Conservation (phyloP, 768 basidiomycete species). For the Tricholomella constricta region DNA sequence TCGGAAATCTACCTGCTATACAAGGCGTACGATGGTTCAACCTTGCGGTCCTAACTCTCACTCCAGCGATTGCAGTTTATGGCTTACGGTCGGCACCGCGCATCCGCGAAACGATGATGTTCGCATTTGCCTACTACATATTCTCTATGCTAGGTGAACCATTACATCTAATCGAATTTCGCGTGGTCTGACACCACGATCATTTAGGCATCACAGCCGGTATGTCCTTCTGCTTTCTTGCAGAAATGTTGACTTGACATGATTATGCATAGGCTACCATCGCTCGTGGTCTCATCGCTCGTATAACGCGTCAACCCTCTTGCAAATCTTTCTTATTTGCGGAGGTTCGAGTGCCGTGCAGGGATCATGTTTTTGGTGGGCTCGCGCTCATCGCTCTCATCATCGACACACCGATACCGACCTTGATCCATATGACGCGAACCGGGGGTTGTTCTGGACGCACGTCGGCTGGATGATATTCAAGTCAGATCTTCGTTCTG, state of each 20-base stretch:
- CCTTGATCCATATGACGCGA: slow-evolving; percentile 81
- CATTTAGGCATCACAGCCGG: slow-evolving; percentile 50
- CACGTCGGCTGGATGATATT: slow-evolving; percentile 87
- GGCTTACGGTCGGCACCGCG: slow-evolving; percentile 56
- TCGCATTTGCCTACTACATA: slow-evolving; percentile 71
- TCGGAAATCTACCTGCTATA: slow-evolving; percentile 48
- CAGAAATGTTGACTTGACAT: slow-evolving; percentile 3
- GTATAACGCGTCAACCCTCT: slow-evolving; percentile 72
- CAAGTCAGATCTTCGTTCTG: slow-evolving; percentile 71
- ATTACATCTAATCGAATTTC: slow-evolving; percentile 12
- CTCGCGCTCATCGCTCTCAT: slow-evolving; percentile 79
- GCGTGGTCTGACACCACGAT: slow-evolving; percentile 12
- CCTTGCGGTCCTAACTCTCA: slow-evolving; percentile 64
- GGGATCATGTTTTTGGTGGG: slow-evolving; percentile 90
- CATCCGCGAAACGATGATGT: slow-evolving; percentile 56
- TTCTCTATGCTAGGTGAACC: slow-evolving; percentile 81
- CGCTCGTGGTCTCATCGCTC: slow-evolving; percentile 86
- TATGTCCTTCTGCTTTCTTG: slow-evolving; percentile 31
- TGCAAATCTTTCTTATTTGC: slow-evolving; percentile 69
- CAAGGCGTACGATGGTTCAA: slow-evolving; percentile 77
- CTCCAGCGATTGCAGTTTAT: slow-evolving; percentile 71
- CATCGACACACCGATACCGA: slow-evolving; percentile 87
- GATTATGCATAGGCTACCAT: slow-evolving; percentile 60
- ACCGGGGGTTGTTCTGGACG: slow-evolving; percentile 76
- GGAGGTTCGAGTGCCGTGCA: slow-evolving; percentile 84